Percentiles rank a stretch among this genome's conserved stretches.
Conservation (phyloP, 2,329 filamentous ascomycete genomes). For the Dothistroma pini region DNA sequence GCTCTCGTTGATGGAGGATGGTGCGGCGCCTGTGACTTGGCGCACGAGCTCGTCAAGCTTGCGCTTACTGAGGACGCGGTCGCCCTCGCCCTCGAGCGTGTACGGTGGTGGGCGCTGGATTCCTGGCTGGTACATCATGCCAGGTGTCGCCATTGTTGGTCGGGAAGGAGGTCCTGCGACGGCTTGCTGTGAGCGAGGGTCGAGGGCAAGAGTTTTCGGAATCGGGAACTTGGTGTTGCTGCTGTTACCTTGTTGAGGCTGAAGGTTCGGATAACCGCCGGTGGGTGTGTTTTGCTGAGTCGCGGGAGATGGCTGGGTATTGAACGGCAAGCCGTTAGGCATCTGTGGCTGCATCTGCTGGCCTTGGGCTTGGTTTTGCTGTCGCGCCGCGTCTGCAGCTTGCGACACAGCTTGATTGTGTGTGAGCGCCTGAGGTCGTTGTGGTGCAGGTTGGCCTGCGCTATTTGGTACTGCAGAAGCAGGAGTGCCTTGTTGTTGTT, state of each 20-base stretch:
- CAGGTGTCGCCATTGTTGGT: conserved; percentile 81
- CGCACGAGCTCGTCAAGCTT: conserved; percentile 93
- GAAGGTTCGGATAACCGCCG: conserved; percentile 24
- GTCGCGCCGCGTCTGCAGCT: conserved; percentile 27
- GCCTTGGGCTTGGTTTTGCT: conserved; percentile 19
- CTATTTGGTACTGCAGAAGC: conserved; percentile 20
- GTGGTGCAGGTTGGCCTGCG: conserved; percentile 20
- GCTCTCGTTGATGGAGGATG: conserved; percentile 58
- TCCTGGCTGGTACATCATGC: conserved; percentile 83
- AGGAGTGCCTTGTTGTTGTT: conserved; percentile 19
- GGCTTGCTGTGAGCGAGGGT: conserved; percentile 68
- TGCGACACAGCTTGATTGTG: conserved; percentile 45
- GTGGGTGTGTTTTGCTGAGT: conserved; percentile 26
- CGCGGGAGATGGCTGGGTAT: conserved; percentile 17
- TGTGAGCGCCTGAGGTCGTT: conserved; percentile 36
- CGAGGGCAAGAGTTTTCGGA: conserved; percentile 71
- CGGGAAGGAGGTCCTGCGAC: conserved; percentile 69
- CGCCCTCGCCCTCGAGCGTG: conserved; percentile 85
- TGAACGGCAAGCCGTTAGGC: conserved; percentile 27
- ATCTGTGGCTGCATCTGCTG: conserved; percentile 22
- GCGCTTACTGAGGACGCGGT: conserved; percentile 94
- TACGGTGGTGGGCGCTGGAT: conserved; percentile 77
- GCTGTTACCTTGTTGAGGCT: conserved; percentile 27
- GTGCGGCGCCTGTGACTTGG: conserved; percentile 81
- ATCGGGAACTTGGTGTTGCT: conserved; percentile 71